phyloP scores from a whole-genome alignment of 148 eudicot species.

The Hydrangea macrophylla region DNA sequence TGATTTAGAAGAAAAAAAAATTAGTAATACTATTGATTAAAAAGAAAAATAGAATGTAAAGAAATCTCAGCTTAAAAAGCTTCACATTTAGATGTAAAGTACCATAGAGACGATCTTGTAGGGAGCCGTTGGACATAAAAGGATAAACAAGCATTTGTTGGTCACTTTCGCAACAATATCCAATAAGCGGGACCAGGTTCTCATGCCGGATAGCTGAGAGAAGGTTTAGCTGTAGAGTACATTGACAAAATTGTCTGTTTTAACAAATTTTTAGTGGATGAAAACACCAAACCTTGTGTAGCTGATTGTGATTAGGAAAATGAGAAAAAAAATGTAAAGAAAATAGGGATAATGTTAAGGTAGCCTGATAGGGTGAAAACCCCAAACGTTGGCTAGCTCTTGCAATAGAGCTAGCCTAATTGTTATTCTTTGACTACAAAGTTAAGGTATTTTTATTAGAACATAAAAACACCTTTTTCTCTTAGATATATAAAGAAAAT shows the following conservation, averaged over 20 bases:
- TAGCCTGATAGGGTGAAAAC: too few species aligned
- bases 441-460: too few species aligned
- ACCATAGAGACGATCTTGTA: constrained; percentile 60
- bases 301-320: neutral
- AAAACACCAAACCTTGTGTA: neutral
- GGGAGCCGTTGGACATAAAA: constrained; percentile 58
- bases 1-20: neutral
- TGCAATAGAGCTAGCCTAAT: too few species aligned
- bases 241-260: too few species aligned
- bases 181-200: constrained; percentile 52
- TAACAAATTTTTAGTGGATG: neutral
- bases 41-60: neutral
- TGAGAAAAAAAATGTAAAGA: neutral
- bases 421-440: too few species aligned
- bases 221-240: constrained; percentile 40
- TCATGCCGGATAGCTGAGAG: constrained; percentile 50
- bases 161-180: constrained; percentile 53
- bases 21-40: too few species aligned
- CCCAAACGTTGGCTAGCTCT: too few species aligned
- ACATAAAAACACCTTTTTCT: too few species aligned
- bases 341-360: too few species aligned
- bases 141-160: constrained; percentile 65
- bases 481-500: too few species aligned
- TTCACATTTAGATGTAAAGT: constrained; percentile 13
- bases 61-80: neutral